These are phyloP conservation scores for Blastocystis sp. DNA, from an alignment of 352 stramenopile species.

Conservation along the genomic window DNA sequence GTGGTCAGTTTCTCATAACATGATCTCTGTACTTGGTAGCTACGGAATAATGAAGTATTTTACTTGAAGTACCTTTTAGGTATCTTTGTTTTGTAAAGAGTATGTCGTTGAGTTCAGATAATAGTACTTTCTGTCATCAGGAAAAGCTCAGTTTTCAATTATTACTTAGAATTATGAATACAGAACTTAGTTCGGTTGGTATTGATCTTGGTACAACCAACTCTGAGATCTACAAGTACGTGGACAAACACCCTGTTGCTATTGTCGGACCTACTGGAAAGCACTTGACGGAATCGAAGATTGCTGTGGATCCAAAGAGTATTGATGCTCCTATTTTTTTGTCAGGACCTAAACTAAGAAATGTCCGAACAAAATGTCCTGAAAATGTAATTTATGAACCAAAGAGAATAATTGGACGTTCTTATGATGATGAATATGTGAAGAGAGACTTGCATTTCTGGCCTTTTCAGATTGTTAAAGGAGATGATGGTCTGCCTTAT, in stretches of 20 bases:
- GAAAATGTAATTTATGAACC: slow-evolving; percentile 62
- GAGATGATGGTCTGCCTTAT: not conserved
- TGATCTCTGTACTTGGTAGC: too few species aligned
- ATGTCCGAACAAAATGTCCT: slow-evolving; percentile 74
- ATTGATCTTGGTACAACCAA: slow-evolving; percentile 78
- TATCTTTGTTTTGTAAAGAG: too few species aligned
- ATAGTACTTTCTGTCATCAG: not conserved
- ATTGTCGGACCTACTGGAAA: slow-evolving; percentile 77
- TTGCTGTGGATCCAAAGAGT: slow-evolving; percentile 74
- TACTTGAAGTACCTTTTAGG: too few species aligned
- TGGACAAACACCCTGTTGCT: slow-evolving; percentile 72
- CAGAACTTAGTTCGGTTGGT: slow-evolving; percentile 65
- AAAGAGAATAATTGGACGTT: slow-evolving; percentile 56
- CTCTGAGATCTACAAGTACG: slow-evolving; percentile 75
- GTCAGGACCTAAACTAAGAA: slow-evolving; percentile 79
- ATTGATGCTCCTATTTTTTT: slow-evolving; percentile 69
- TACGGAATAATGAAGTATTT: too few species aligned
- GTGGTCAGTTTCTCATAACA: too few species aligned
- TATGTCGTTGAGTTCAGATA: not conserved
- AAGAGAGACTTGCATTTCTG: slow-evolving; percentile 32
- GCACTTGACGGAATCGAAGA: slow-evolving; percentile 79
- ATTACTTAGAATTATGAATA: too few species aligned
- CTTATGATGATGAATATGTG: slow-evolving; percentile 43
- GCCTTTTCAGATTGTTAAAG: slow-evolving; percentile 27
- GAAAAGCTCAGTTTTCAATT: too few species aligned